These are phyloP conservation scores for Allium fistulosum DNA, from an alignment of 106 monocot species.

Conservation along the genomic window DNA sequence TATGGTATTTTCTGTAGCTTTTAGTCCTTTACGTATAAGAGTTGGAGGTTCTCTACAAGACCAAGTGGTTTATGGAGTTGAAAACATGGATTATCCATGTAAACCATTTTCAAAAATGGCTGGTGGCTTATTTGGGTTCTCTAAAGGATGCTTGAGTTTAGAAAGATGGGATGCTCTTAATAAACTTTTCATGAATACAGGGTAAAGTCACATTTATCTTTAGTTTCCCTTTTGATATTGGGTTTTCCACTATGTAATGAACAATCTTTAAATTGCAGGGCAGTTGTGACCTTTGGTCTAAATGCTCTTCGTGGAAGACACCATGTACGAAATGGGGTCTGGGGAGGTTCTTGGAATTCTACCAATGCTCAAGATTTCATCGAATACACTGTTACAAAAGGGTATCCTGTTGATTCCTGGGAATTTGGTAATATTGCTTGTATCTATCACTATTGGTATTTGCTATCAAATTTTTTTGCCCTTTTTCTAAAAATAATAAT, in stretches of 20 bases:
- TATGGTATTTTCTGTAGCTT: constrained; percentile 26
- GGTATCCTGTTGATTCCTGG: constrained; percentile 88
- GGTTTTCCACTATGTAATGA: no score
- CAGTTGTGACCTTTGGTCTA: constrained; percentile 82
- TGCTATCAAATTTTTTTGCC: no score
- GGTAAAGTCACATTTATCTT: constrained; percentile 24
- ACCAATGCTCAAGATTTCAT: constrained; percentile 78
- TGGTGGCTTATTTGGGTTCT: constrained; percentile 72
- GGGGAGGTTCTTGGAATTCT: constrained; percentile 77
- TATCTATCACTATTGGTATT: no score
- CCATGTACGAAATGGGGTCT: constrained; percentile 12
- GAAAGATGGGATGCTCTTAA: constrained; percentile 77
- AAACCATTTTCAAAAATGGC: constrained; percentile 28
- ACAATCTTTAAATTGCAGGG: constrained; percentile 38
- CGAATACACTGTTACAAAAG: constrained; percentile 71
- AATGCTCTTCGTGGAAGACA: constrained; percentile 82
- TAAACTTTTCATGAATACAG: constrained; percentile 50
- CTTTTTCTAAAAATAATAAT: not conserved
- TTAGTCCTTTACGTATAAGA: constrained; percentile 56
- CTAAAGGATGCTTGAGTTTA: constrained; percentile 69
- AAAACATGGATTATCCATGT: constrained; percentile 31
- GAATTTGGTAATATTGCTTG: constrained; percentile 68
- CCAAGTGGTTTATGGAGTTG: constrained; percentile 63
- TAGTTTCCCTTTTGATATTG: not conserved
- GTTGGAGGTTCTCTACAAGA: constrained; percentile 92